Conservation (phyloP, 2,329 filamentous ascomycete genomes). For the Endoconidiophora laricicola region DNA sequence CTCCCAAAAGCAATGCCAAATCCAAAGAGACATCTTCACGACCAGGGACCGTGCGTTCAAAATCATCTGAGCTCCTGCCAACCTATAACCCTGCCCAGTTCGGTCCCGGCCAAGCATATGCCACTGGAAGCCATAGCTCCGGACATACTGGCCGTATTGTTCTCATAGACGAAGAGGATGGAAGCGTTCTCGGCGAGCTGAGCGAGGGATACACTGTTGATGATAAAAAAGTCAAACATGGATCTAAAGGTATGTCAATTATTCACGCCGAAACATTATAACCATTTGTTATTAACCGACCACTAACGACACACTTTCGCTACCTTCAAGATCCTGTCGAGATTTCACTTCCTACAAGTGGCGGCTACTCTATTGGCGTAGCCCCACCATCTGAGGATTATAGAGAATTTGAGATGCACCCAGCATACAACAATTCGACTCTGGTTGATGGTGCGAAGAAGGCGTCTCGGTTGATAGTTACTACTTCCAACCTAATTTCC, state of each 20-base stretch:
- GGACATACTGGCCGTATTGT: constrained; percentile 58
- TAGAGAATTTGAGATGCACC: constrained; percentile 62
- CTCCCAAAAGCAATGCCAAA: constrained; percentile 19
- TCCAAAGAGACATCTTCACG: constrained; percentile 20
- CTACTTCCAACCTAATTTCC: constrained; percentile 63
- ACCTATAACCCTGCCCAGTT: constrained; percentile 72
- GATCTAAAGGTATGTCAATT: constrained; percentile 61
- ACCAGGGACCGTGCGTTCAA: not conserved
- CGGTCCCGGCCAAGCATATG: constrained; percentile 64
- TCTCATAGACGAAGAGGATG: constrained; percentile 87
- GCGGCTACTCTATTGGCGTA: constrained; percentile 46
- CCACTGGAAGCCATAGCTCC: constrained; percentile 41
- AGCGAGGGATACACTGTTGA: constrained; percentile 71
- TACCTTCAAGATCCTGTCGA: constrained; percentile 49
- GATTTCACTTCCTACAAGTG: constrained; percentile 54
- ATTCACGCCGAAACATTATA: constrained; percentile 12
- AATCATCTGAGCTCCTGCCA: constrained; percentile 29
- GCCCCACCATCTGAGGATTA: constrained; percentile 53
- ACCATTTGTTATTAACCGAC: not conserved
- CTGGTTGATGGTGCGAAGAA: constrained; percentile 75
- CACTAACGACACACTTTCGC: not conserved
- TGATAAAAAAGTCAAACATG: constrained; percentile 55
- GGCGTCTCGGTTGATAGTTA: constrained; percentile 83
- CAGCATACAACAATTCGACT: constrained; percentile 76
- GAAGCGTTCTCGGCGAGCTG: constrained; percentile 84